A percentile compares a stretch with the other conserved stretches of the same genome.
These are phyloP conservation scores for Tothia fuscella DNA, from an alignment of 2,329 filamentous ascomycete genomes.

Conservation along the genomic window DNA sequence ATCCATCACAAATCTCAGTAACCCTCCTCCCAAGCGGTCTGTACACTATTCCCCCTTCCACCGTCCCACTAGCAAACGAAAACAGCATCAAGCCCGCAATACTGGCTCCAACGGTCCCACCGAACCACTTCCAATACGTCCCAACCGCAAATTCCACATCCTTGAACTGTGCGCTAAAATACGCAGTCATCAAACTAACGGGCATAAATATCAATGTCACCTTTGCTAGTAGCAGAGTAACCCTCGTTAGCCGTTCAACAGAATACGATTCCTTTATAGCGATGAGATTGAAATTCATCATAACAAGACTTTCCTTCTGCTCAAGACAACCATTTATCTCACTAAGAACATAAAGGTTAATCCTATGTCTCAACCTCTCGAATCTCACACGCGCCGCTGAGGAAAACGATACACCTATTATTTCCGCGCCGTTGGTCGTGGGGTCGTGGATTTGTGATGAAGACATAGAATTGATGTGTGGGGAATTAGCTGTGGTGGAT, in stretches of 20 bases:
- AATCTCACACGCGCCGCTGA: conserved; percentile 45
- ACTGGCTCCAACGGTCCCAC: conserved; percentile 48
- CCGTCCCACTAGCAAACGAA: conserved; percentile 43
- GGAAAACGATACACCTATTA: conserved; percentile 33
- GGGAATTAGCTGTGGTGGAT: conserved; percentile 16
- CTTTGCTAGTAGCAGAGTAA: conserved; percentile 62
- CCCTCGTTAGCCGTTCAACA: conserved; percentile 58
- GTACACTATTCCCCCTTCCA: conserved; percentile 44
- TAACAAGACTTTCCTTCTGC: conserved; percentile 59
- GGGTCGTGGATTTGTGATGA: conserved; percentile 20
- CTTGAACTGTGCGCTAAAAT: conserved; percentile 56
- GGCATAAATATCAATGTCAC: conserved; percentile 65
- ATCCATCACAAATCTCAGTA: too few species aligned
- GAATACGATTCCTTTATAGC: conserved; percentile 62
- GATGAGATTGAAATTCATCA: conserved; percentile 67
- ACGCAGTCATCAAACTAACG: conserved; percentile 61
- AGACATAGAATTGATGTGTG: neutral
- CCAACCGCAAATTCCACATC: conserved; percentile 47
- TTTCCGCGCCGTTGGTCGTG: conserved; percentile 22
- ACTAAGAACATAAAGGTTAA: conserved; percentile 48
- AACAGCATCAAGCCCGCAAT: conserved; percentile 47
- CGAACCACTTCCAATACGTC: conserved; percentile 59
- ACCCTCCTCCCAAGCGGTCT: too few species aligned
- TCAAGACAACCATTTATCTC: conserved; percentile 52
- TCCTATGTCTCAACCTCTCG: conserved; percentile 45